These are phyloP conservation scores for Lepraria neglecta DNA, from an alignment of 495 filamentous ascomycete species.

Conservation along the genomic window DNA sequence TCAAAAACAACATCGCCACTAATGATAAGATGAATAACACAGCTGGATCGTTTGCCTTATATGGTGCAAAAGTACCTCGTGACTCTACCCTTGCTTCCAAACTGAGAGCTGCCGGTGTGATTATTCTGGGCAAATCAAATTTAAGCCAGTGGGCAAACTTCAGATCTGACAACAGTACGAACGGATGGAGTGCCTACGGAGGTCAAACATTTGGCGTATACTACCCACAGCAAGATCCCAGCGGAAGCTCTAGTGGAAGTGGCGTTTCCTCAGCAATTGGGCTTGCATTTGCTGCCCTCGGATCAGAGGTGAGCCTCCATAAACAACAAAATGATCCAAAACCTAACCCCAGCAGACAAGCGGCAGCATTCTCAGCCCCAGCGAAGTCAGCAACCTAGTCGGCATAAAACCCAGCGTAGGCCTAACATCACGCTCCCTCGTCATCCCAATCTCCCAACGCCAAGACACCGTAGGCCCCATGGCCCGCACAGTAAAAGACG, in stretches of 20 bases:
- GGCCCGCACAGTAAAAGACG: slow-evolving; percentile 59
- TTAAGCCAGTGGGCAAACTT: slow-evolving; percentile 52
- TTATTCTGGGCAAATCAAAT: slow-evolving; percentile 52
- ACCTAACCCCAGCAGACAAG: slow-evolving; percentile 29
- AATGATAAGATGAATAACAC: slow-evolving; percentile 58
- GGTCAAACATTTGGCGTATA: not conserved
- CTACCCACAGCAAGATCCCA: not conserved
- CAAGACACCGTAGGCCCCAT: slow-evolving; percentile 64
- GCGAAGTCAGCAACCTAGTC: slow-evolving; percentile 41
- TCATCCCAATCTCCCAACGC: slow-evolving; percentile 55
- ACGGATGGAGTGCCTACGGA: slow-evolving; percentile 45
- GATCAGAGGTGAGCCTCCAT: slow-evolving; percentile 32
- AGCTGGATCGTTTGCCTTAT: slow-evolving; percentile 53
- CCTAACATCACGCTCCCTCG: slow-evolving; percentile 54
- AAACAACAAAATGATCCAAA: not conserved
- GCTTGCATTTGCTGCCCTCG: slow-evolving; percentile 44
- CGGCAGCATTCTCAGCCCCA: slow-evolving; percentile 38
- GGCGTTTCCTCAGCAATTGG: slow-evolving; percentile 46
- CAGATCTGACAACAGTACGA: slow-evolving; percentile 42
- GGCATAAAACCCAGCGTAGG: slow-evolving; percentile 66
- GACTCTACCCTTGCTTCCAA: slow-evolving; percentile 44
- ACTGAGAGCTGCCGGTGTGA: slow-evolving; percentile 44
- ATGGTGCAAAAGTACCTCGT: slow-evolving; percentile 42
- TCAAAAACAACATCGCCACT: slow-evolving; percentile 65
- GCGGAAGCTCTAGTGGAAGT: slow-evolving; percentile 31